Base-by-base conservation (phyloP, 192 early-diverging fungal genomes). In the Backusella tarrabulga region DNA sequence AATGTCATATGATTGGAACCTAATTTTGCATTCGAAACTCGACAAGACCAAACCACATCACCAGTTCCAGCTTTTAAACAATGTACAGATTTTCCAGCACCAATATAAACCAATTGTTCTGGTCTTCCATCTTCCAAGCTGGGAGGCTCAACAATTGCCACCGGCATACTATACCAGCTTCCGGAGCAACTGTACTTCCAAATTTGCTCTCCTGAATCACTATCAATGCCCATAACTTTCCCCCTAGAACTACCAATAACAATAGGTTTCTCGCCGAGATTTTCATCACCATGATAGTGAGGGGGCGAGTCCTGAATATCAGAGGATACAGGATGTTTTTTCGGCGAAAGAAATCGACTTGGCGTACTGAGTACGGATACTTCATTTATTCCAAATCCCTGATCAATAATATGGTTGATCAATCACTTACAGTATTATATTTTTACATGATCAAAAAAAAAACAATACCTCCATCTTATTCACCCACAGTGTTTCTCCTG, bases 171-270 rank as follows among this genome's bases (percentile, higher is more conserved):
- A 17, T 73, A 73, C 21, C 79, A 56, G 5, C 71, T 75, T 52
- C 70, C 66, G 4, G 79, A 75, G 21, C 79, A 80, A 1, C 68
- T 68, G n/a, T 68, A 80, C 29, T 40, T 68, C 79, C 79, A 80
- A 1, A 73, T 54, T 19, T 60, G 34, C 29, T 72, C 68, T 8
- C 79, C 79, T 15, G 74, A 46, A 2, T 34, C 40, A 15, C 50
- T 38, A 34, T 80, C 26, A 23, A 80, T 68, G 7, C 70, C 79
- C 19, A 80, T n/a, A 1, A 68, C 63, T 50, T 73, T 80, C 8
- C 79, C 79, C 11, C 21, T 21, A 19, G 79, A 68, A 21, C 75
- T 76, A 7, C 41, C 54, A 52, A 78, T 52, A 2, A 73, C 46
- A 66, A 72, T 41, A 11, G 75, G 71, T 12, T 32, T 52, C 4